Evolutionary conservation across 1,139 yeast genomes (phyloP).

Genomic region (Diutina mesorugosa): DNA sequence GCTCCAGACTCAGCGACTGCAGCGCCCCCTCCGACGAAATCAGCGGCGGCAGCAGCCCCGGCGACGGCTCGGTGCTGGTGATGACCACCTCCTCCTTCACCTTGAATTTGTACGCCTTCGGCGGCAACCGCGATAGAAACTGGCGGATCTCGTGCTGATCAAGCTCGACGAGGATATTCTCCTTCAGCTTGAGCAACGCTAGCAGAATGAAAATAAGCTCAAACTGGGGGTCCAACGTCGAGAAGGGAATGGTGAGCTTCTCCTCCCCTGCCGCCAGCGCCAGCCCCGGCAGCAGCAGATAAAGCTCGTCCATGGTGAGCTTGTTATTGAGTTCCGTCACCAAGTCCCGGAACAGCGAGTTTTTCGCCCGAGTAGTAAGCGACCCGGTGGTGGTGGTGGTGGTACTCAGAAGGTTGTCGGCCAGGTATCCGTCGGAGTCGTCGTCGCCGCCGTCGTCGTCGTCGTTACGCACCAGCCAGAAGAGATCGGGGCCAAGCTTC

Average conservation of each 20-base stretch:
- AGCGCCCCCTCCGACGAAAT: not conserved
- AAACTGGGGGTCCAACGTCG: conserved; percentile 63
- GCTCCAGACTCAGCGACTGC: not conserved
- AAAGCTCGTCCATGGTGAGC: not conserved
- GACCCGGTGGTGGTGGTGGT: not conserved
- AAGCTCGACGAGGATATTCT: conserved; percentile 64
- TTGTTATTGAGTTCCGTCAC: conserved; percentile 8
- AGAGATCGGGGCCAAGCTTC: conserved; percentile 32
- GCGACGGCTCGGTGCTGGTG: not conserved
- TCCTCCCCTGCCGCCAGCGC: conserved; percentile 6
- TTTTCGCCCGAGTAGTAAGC: not conserved
- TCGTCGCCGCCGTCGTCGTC: conserved; percentile 4
- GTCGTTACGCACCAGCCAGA: conserved; percentile 20
- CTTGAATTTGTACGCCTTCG: conserved; percentile 23
- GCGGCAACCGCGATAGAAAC: conserved; percentile 45
- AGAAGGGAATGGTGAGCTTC: conserved; percentile 36
- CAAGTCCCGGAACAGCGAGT: conserved; percentile 12
- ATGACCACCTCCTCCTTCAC: conserved; percentile 7
- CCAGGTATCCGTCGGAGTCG: not conserved
- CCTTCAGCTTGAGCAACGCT: conserved; percentile 72
- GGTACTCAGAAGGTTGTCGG: not conserved
- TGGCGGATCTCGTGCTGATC: conserved; percentile 87
- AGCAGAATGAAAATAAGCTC: conserved; percentile 68
- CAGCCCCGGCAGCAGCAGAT: conserved; percentile 3
- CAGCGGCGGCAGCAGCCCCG: not conserved